Evolutionary conservation across 2,329 filamentous ascomycete species (phyloP).

Genomic region (Pleomassaria siparia): DNA sequence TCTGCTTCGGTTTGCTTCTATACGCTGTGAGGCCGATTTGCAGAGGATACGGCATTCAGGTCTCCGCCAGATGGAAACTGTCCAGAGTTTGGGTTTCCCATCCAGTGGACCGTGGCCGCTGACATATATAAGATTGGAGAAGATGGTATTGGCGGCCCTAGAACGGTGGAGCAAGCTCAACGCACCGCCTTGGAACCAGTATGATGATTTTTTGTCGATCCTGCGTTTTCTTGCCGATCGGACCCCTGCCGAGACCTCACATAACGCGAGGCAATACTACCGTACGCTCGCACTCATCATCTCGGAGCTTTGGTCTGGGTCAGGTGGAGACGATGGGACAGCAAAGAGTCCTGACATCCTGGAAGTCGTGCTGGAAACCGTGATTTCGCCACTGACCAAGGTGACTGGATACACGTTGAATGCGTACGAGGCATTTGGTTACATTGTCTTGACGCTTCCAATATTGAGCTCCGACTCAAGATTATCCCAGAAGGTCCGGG

Average conservation of each 20-base stretch:
- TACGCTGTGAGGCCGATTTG: slow-evolving; percentile 42
- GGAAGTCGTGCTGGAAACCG: slow-evolving; percentile 21
- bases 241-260: slow-evolving; percentile 38
- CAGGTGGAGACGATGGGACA: slow-evolving; percentile 2
- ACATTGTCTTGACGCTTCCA: slow-evolving; percentile 47
- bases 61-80: slow-evolving; percentile 38
- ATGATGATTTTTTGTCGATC: slow-evolving; percentile 17
- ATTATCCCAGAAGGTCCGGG: slow-evolving; percentile 27
- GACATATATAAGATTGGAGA: slow-evolving; percentile 46
- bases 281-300: slow-evolving; percentile 30
- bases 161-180: slow-evolving; percentile 21
- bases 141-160: slow-evolving; percentile 40
- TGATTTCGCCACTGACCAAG: slow-evolving; percentile 32
- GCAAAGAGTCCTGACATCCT: slow-evolving; percentile 7
- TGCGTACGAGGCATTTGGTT: slow-evolving; percentile 43
- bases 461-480: slow-evolving; percentile 34
- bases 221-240: slow-evolving; percentile 35
- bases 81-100: slow-evolving; percentile 22
- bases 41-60: slow-evolving; percentile 45
- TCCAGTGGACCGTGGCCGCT: slow-evolving; percentile 42
- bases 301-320: slow-evolving; percentile 12
- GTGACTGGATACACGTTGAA: slow-evolving; percentile 40
- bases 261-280: slow-evolving; percentile 35
- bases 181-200: slow-evolving; percentile 13
- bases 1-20: slow-evolving; percentile 48